Base-by-base conservation (phyloP, 2,329 filamentous ascomycete genomes). In the Clonostachys chloroleuca region DNA sequence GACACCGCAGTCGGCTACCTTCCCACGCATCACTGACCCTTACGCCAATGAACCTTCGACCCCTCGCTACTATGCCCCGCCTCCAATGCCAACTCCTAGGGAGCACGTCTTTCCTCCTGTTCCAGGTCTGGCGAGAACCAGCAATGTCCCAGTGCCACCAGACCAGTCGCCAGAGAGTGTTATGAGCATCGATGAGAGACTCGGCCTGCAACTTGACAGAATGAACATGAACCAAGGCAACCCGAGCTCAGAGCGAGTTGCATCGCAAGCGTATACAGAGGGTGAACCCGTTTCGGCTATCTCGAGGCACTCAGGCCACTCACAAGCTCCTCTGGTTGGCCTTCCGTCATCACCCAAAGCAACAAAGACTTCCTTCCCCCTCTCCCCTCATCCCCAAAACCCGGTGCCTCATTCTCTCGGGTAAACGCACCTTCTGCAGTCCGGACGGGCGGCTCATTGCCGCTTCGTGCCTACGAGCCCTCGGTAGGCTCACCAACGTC, bases 391-490 rank as follows among this genome's bases (percentile, higher is more conserved):
- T 80, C 78, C 12, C 78, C 78, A 30, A 74, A 74, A 55, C 73
- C 77, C 5, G 70, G 70, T 7, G 62, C 71, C 20, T 66, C 68
- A n/a, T 80, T 81, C 56, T 68, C 68, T 16, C 69, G 75, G 13
- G 55, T 69, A 43, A 75, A 74, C 48, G 65, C 70, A n/a, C 74
- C 76, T 2, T 73, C 77, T 10, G 79, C 79, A 1, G 71, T 83
- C 34, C 77, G 79, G 45, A 74, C 77, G 4, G 78, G 77, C 40
- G 79, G 81, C 37, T 61, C 73, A 2, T 68, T 86, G 37, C 82
- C 82, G 1, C 67, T 85, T 45, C 78, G 81, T 50, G 80, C 81
- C 7, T 85, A 83, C 53, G 80, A 85, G 58, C 73, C 78, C n/a
- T 59, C 75, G 2, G 51, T 80, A 42, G 64, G 63, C 44, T 81